Conservation (phyloP, 768 basidiomycete genomes). For the Cyathus striatus region DNA sequence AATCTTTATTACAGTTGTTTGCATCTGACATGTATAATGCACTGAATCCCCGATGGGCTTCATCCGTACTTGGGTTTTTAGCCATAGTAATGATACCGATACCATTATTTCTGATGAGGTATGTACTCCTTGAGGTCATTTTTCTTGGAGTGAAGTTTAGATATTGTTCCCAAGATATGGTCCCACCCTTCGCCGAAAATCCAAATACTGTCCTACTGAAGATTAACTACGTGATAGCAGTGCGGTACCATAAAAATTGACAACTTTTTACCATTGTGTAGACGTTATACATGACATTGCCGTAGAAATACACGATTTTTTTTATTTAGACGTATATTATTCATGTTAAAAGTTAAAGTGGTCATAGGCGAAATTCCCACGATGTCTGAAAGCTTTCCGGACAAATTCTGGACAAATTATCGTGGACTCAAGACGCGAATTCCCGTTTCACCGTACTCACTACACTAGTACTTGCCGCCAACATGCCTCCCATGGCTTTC, state of each 20-base stretch:
- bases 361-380: no score
- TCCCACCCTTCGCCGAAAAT: constrained; percentile 33
- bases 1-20: constrained; percentile 34
- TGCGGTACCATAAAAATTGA: no score
- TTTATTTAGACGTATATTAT: no score
- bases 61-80: constrained; percentile 48
- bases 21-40: constrained; percentile 48
- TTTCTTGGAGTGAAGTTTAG: background rate
- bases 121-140: background rate
- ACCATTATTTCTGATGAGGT: constrained; percentile 41
- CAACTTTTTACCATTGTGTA: no score
- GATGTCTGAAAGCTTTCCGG: no score
- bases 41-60: constrained; percentile 53
- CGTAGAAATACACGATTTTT: no score
- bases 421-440: no score
- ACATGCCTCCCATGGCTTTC: constrained; percentile 80
- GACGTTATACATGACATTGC: no score
- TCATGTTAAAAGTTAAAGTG: no score
- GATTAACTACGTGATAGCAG: constrained; percentile 2
- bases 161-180: constrained; percentile 34
- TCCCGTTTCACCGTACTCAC: no score
- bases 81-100: constrained; percentile 49
- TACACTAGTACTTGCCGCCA: no score
- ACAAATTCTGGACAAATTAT: no score
- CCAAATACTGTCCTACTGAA: constrained; percentile 32